These are phyloP conservation scores for Diplodia corticola DNA, from an alignment of 2,329 filamentous ascomycete species.

Conservation along the genomic window DNA sequence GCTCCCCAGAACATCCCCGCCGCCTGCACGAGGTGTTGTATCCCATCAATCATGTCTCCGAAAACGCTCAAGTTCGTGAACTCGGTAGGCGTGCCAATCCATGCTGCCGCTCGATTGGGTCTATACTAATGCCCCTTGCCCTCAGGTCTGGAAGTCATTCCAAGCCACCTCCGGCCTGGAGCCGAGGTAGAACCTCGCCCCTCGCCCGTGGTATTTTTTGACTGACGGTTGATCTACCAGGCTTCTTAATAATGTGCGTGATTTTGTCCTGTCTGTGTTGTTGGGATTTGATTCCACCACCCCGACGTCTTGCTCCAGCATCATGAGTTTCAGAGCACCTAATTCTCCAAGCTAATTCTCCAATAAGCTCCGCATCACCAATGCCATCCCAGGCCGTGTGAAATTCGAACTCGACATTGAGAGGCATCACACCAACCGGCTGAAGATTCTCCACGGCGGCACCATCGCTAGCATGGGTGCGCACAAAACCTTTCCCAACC, in stretches of 20 bases:
- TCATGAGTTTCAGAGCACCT: not conserved
- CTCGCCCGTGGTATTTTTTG: not conserved
- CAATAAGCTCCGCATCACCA: conserved; percentile 64
- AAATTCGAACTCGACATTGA: conserved; percentile 75
- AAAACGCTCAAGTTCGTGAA: conserved; percentile 61
- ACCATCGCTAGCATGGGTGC: conserved; percentile 71
- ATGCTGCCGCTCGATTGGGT: not conserved
- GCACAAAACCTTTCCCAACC: not conserved
- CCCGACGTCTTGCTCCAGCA: not conserved
- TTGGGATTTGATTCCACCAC: not conserved
- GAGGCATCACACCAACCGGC: conserved; percentile 77
- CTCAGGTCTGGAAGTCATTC: conserved; percentile 81
- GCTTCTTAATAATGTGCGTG: conserved; percentile 41
- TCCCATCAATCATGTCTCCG: conserved; percentile 32
- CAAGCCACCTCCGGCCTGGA: conserved; percentile 83
- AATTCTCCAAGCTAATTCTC: not conserved
- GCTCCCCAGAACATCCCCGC: not conserved
- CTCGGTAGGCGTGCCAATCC: conserved; percentile 54
- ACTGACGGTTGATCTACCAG: conserved; percentile 29
- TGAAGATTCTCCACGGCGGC: conserved; percentile 75
- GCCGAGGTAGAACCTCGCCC: conserved; percentile 63
- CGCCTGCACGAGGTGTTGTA: too few species aligned
- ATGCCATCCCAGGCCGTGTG: conserved; percentile 65
- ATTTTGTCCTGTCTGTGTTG: too few species aligned
- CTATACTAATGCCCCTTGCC: conserved; percentile 29